These are phyloP conservation scores for Diaporthe destruens DNA, from an alignment of 2,329 filamentous ascomycete genomes.

Conservation along the genomic window DNA sequence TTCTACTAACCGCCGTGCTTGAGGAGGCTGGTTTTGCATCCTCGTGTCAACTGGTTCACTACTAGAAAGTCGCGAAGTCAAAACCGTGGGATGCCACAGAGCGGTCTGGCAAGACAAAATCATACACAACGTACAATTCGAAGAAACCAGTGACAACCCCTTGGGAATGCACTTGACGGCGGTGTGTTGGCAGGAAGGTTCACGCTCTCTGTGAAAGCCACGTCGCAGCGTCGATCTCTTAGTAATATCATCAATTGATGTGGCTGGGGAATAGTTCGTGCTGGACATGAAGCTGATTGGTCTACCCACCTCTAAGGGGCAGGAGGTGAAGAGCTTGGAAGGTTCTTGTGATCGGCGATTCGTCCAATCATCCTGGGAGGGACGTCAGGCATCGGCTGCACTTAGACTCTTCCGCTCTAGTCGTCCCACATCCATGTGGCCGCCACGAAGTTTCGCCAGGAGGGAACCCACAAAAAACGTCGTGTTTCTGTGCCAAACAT, in stretches of 20 bases:
- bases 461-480: constrained; percentile 11
- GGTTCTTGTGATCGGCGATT: neutral
- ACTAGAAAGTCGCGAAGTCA: neutral
- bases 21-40: too few relatives aligned
- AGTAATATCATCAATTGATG: too few relatives aligned
- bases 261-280: too few relatives aligned
- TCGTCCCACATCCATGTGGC: neutral
- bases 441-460: constrained; percentile 10
- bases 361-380: neutral
- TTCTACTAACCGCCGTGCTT: too few relatives aligned
- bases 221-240: neutral
- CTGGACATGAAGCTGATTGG: neutral
- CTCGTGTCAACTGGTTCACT: too few relatives aligned
- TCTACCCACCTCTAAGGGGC: neutral
- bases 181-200: neutral
- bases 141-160: neutral
- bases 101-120: neutral
- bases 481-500: constrained; percentile 8
- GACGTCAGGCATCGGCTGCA: constrained; percentile 10
- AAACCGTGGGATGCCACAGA: neutral
- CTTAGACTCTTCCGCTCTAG: neutral
- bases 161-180: too few relatives aligned
- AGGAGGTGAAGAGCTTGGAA: neutral
- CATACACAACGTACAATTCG: neutral
- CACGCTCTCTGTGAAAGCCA: neutral